Evolutionary conservation across 2,329 filamentous ascomycete genomes (phyloP), one percentile per base, ranked within the genome.

Genomic region (Fusarium sp.): DNA sequence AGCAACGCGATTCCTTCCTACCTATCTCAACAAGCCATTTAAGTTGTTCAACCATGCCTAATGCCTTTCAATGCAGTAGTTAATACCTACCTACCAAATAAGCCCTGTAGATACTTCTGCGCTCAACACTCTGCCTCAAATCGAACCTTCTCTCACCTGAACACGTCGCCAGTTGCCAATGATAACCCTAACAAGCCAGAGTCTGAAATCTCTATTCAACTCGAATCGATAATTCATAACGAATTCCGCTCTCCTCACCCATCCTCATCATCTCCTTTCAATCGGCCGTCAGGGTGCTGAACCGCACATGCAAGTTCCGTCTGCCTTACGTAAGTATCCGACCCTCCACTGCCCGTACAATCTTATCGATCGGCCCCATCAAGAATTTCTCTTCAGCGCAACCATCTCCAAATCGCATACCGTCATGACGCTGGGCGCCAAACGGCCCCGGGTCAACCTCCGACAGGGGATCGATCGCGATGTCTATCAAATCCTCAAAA

Each of bases 401-500:
- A 20, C 8, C 10, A 5, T 31, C 3, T 6, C 29, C 16, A 16
- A 40, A 12, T 35, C 20, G 17, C 8, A 36, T 58, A 24, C 6
- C 31, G 61, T 27, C 51, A 77, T 78, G 76, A 64, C 73, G 17
- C 33, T 74, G 24, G 70, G 66, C 17, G 60, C 42, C 12, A 75
- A 69, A 16, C 40, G 60, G n/a, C 46, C 71, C 5, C 72, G 70
- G 2, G 49, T 66, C 5, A 75, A 61, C 16, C 70, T 82, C 12
- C 76, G 75, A 12, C 74, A 73, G 11, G 75, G 77, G 22, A 81
- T 94, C 38, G 92, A 94, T 76, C 87, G 88, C 69, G 92, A 94
- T 79, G 88, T 98, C 71, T 95, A 96, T 80, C 92, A 94, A 79
- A 89, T 96, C 40, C 89, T 97, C 40, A 90, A 90, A 73, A 96